Percentiles rank a stretch among this genome's conserved stretches.
phyloP scores from a whole-genome alignment of 371 early-diverging fungal species.

The Quaeritorhiza haematococci region DNA sequence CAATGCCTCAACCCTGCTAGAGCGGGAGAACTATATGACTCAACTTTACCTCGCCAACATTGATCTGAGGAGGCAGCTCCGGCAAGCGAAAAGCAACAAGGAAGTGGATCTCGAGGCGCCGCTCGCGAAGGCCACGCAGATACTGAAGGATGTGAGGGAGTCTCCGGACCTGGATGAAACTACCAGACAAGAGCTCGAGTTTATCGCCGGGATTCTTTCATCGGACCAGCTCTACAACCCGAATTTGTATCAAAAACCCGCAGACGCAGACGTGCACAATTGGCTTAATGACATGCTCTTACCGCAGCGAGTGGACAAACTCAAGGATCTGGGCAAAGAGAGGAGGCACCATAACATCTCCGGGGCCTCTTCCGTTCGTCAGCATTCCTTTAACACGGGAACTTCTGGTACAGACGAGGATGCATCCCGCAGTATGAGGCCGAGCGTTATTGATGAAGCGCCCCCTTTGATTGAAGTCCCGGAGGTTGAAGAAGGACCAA shows the following conservation, averaged over 20 bases:
- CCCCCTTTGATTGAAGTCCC: background rate
- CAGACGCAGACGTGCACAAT: constrained; percentile 39
- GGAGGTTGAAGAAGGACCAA: too few species aligned
- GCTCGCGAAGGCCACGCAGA: constrained; percentile 32
- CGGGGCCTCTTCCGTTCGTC: background rate
- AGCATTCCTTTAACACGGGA: background rate
- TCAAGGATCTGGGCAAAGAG: constrained; percentile 1
- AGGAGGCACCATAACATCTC: background rate
- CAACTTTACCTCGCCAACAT: constrained; percentile 35
- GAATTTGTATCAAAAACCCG: constrained; percentile 27
- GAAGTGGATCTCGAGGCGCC: constrained; percentile 43
- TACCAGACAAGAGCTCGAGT: constrained; percentile 23
- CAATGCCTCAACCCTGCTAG: constrained; percentile 35
- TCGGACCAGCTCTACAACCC: constrained; percentile 40
- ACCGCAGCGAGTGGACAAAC: constrained; percentile 2
- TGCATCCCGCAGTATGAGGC: too few species aligned
- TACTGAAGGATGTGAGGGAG: constrained; percentile 32
- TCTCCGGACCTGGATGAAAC: constrained; percentile 16
- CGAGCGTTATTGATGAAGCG: background rate
- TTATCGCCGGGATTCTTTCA: constrained; percentile 31
- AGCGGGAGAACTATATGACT: constrained; percentile 33
- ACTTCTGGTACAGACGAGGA: background rate
- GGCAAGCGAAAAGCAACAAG: constrained; percentile 20
- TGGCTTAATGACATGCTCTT: constrained; percentile 38
- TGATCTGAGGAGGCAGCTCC: constrained; percentile 37